Evolutionary conservation across 345 rosid genomes (phyloP), one percentile per base, ranked within the genome.

Genomic region (Noccaea bulbosa): DNA sequence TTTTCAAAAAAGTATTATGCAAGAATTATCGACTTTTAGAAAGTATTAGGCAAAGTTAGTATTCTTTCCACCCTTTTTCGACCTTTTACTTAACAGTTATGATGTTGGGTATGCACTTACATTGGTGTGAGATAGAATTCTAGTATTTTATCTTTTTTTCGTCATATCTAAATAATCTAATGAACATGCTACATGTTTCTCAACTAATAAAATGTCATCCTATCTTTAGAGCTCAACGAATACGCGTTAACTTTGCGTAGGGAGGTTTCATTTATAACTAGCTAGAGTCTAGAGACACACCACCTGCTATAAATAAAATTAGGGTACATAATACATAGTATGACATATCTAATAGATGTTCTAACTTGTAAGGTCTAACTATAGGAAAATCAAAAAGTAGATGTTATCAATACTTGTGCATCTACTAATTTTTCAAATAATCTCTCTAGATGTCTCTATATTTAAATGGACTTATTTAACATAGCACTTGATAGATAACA

Each of bases 41-140:
- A 71, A 59, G 58, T 16, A 15, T 34, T 32, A 40, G 43, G 74
- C 34, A 70, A 59, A 40, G 45, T 50, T 70, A n/a, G 22, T 32
- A n/a, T 50, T 37, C 61, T 40, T 40, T 70, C 41, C 32, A 27
- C 58, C 59, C 12, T 39, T 60, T 17, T 43, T 34, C 10, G 7
- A 49, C 14, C 14, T 34, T 45, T 20, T 4, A 9, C 10, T 14
- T 15, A 8, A 20, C 55, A 27, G 55, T n/a, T 20, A 46, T 6
- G 35, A 20, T 20, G 22, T 20, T 1, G 22, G 2, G 22, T 33
- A 30, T 17, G 11, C 17, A 16, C 16, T 15, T 49, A 12, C 7
- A 34, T 63, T 46, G 12, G 33, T 34, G 34, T 51, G 14, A 51
- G 11, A 11, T 43, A 61, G 10, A 38, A 37, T 3, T 27, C 39